Percentiles rank a stretch among this genome's conserved stretches.
Conservation (phyloP, 169 alveolate species). For the Cryptosporidium baileyi region DNA sequence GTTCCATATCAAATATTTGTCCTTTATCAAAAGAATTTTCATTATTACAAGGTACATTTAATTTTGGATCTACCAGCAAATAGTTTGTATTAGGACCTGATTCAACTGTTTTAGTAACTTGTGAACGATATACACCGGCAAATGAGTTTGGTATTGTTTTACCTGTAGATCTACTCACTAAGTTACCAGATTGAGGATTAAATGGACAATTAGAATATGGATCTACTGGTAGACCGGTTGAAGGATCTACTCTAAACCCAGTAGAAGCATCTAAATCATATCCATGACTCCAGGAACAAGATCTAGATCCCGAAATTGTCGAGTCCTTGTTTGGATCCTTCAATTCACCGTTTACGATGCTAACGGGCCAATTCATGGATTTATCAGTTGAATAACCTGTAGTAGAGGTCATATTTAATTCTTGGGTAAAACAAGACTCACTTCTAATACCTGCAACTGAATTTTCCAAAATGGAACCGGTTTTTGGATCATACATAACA, state of each 20-base stretch:
- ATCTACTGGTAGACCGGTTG: conserved; percentile 41
- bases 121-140: conserved; percentile 36
- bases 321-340: not conserved
- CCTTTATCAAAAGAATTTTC: conserved; percentile 30
- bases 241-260: conserved; percentile 16
- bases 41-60: conserved; percentile 32
- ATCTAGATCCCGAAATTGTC: conserved; percentile 2
- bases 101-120: not conserved
- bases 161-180: conserved; percentile 27
- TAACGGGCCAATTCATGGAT: conserved; percentile 31
- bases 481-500: not conserved
- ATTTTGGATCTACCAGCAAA: conserved; percentile 16
- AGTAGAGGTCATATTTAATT: not conserved
- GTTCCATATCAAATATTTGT: conserved; percentile 13
- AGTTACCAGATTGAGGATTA: conserved; percentile 1
- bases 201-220: conserved; percentile 55
- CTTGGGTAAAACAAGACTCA: not conserved
- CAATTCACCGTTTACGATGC: conserved; percentile 2
- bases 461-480: not conserved
- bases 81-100: conserved; percentile 5
- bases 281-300: conserved; percentile 40
- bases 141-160: not conserved
- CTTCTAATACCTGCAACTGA: conserved; percentile 42
- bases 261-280: conserved; percentile 4
- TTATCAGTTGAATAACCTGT: not conserved